Evolutionary conservation across 1,284 basidiomycete genomes (phyloP).

Genomic region (Prillingera fragicola): DNA sequence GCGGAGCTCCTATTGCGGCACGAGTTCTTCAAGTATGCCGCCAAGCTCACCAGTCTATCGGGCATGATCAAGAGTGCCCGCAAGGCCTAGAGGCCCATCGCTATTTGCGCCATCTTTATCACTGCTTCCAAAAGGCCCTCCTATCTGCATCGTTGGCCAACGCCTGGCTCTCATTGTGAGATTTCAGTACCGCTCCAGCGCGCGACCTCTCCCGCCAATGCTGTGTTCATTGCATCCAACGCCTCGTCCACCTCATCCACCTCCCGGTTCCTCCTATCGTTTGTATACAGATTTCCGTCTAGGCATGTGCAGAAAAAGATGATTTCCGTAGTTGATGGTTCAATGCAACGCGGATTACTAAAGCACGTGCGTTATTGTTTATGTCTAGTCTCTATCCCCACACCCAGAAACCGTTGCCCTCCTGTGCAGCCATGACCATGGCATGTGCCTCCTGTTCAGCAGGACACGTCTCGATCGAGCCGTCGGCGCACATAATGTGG

Average conservation of each 20-base stretch:
- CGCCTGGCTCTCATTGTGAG: background rate
- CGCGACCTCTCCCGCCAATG: background rate
- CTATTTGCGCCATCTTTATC: background rate
- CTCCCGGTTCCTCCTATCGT: background rate
- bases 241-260: background rate
- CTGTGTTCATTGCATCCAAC: background rate
- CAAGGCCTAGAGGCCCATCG: conserved; percentile 48
- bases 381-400: no score
- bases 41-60: conserved; percentile 77
- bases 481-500: conserved; percentile 66
- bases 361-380: no score
- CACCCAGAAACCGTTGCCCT: conserved; percentile 21
- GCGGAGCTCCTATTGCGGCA: conserved; percentile 81
- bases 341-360: no score
- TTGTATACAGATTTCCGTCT: background rate
- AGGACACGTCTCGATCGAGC: conserved; percentile 59
- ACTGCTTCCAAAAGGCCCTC: no score
- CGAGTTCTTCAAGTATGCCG: conserved; percentile 80
- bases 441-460: conserved; percentile 51
- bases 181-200: no score
- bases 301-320: background rate
- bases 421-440: conserved; percentile 11
- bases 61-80: conserved; percentile 91
- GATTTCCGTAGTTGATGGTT: no score
- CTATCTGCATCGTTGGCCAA: no score